Evolutionary conservation across 2,329 filamentous ascomycete genomes (phyloP).

Genomic region (Camillea tinctor): DNA sequence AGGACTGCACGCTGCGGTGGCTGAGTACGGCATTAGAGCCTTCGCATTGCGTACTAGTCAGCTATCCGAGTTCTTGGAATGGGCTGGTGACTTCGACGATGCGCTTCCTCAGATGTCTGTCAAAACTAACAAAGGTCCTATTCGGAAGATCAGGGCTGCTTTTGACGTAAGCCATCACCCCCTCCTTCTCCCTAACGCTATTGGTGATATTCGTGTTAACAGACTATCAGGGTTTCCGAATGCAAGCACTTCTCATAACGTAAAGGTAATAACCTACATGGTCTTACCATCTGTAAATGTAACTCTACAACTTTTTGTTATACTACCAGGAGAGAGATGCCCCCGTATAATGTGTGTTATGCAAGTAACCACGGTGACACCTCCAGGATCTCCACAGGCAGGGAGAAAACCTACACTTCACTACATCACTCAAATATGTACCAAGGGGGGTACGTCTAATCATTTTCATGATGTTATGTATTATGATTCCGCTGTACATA

Average conservation of each 20-base stretch:
- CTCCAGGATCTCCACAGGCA: too few relatives aligned
- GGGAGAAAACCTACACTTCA: too few relatives aligned
- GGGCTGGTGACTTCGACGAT: constrained; percentile 16
- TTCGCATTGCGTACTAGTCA: constrained; percentile 17
- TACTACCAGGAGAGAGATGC: neutral
- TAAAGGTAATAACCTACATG: neutral
- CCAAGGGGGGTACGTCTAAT: too few relatives aligned
- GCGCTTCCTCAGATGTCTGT: constrained; percentile 9
- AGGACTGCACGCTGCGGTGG: constrained; percentile 21
- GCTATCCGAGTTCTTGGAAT: constrained; percentile 18
- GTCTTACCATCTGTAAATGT: neutral
- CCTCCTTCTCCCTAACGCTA: neutral
- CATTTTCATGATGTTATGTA: too few relatives aligned
- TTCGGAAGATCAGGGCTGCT: constrained; percentile 18
- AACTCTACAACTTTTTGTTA: neutral
- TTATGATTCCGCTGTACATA: too few relatives aligned
- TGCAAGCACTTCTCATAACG: constrained; percentile 13
- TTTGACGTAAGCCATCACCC: constrained; percentile 25
- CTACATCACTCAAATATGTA: too few relatives aligned
- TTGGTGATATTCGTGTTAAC: constrained; percentile 7
- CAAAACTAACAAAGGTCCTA: constrained; percentile 1
- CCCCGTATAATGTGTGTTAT: neutral
- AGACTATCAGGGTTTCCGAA: constrained; percentile 14
- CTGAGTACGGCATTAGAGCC: constrained; percentile 22
- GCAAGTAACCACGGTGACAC: too few relatives aligned